Evolutionary conservation across 2,329 filamentous ascomycete genomes (phyloP).

Genomic region (Aspergillus awamori): DNA sequence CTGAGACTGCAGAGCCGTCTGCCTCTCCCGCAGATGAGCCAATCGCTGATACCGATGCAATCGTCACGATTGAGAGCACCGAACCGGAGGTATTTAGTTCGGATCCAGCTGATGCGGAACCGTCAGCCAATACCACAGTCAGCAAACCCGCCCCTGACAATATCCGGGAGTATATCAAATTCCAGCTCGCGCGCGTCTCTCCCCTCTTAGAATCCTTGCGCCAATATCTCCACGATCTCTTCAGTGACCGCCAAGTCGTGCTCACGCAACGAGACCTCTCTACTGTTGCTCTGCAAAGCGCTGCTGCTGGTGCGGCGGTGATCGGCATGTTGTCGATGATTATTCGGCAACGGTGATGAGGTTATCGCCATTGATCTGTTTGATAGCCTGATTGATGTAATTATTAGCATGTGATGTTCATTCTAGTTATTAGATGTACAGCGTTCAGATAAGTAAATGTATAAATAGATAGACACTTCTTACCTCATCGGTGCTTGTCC

Average conservation of each 20-base stretch:
- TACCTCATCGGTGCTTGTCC: no score
- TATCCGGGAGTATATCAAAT: conserved; percentile 24
- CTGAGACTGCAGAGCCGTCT: conserved; percentile 1
- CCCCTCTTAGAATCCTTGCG: conserved; percentile 50
- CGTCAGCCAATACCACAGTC: neutral
- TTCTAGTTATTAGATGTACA: neutral
- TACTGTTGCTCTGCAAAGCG: conserved; percentile 68
- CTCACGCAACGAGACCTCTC: conserved; percentile 72
- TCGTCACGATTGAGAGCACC: neutral
- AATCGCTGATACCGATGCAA: neutral
- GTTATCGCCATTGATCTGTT: neutral
- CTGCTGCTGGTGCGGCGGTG: conserved; percentile 65
- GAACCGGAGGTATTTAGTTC: neutral
- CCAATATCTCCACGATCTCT: conserved; percentile 59
- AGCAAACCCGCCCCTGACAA: conserved; percentile 8
- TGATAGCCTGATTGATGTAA: neutral
- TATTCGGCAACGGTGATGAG: conserved; percentile 47
- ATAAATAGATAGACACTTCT: no score
- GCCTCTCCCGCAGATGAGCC: neutral
- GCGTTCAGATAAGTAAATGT: no score
- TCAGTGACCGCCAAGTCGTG: conserved; percentile 66
- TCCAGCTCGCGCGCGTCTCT: conserved; percentile 28
- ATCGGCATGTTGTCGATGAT: conserved; percentile 58
- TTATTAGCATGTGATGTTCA: neutral
- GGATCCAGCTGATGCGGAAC: neutral